Base-by-base conservation (phyloP, 148 eudicot genomes). In the Arctostaphylos glauca region DNA sequence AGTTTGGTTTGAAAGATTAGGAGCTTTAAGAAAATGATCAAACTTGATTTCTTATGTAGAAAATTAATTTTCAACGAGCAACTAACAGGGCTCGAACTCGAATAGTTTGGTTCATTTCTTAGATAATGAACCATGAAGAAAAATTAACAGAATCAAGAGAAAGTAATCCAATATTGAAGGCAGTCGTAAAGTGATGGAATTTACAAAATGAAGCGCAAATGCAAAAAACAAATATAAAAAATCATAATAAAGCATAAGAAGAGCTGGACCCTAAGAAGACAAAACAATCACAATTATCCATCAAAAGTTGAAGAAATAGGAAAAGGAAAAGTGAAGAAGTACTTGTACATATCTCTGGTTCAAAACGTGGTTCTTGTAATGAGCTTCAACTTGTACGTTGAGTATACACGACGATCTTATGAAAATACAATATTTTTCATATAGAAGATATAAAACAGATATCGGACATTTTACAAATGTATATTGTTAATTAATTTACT, bases 191-290 rank as follows among this genome's bases (percentile, higher is more conserved):
- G 44, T 67, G 73, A 8, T 2, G 10, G 3, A n/a, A 16, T 9
- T 44, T 16, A 18, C n/a, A 21, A 72, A 9, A 77, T 14, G 16
- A 23, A 15, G 82, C 59, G 83, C 80, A 74, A 79, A 77, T 71
- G 83, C 85, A 86, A 83, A 41, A 71, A 75, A 85, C 78, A 86
- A 86, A 86, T 85, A 86, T 83, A 76, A 46, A 76, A 78, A 76
- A 86, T 55, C 74, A 75, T 53, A 83, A 78, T 5, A 84, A 74
- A 59, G 54, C 77, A 83, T 7, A 79, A 31, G 7, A 46, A 83
- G 53, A 78, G 56, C 47, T 56, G 68, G 71, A 25, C 31, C 79
- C 76, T 0, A 19, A 77, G 5, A 46, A 31, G 47, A 38, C 55
- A 82, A 7, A 6, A 41, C 44, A 56, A 78, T 43, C 46, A 46